phyloP scores from a whole-genome alignment of 176 grass and related monocot genomes.

The Tillandsia fasciculata region DNA sequence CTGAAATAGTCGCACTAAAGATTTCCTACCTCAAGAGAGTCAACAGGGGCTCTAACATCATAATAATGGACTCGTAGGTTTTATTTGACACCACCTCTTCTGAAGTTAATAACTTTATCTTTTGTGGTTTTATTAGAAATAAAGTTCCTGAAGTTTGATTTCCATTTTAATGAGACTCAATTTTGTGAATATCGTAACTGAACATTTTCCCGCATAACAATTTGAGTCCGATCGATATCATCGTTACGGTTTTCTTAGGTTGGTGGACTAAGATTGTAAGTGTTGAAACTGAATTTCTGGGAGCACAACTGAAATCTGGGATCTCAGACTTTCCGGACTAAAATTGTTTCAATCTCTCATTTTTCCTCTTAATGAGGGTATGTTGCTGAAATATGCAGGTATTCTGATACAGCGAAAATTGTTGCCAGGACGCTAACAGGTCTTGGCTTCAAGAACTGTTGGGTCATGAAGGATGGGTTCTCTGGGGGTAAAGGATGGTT shows the following conservation, averaged over 20 bases:
- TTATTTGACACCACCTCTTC: not conserved
- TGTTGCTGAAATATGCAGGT: conserved; percentile 34
- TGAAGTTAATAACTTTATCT: not conserved
- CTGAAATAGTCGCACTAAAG: conserved; percentile 74
- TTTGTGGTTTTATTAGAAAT: not conserved
- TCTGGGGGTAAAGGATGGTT: conserved; percentile 73
- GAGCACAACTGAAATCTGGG: too few species aligned
- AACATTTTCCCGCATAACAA: too few species aligned
- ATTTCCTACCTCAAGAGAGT: conserved; percentile 82
- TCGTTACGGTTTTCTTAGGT: too few species aligned
- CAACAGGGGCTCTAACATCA: conserved; percentile 68
- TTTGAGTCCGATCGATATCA: too few species aligned
- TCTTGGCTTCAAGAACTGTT: conserved; percentile 76
- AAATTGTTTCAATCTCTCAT: not conserved
- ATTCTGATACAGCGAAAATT: conserved; percentile 52
- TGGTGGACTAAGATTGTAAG: too few species aligned
- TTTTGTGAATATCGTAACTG: too few species aligned
- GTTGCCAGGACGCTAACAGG: conserved; percentile 55
- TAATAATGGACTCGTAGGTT: conserved; percentile 91
- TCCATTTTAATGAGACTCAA: too few species aligned
- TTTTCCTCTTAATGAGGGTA: not conserved
- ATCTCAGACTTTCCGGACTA: too few species aligned
- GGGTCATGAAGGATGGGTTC: conserved; percentile 74
- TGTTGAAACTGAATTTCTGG: too few species aligned
- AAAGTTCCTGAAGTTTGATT: not conserved